A percentile compares a stretch with the other conserved stretches of the same genome.
Conservation (phyloP, 352 stramenopile genomes). For the Pythium phragmitis region DNA sequence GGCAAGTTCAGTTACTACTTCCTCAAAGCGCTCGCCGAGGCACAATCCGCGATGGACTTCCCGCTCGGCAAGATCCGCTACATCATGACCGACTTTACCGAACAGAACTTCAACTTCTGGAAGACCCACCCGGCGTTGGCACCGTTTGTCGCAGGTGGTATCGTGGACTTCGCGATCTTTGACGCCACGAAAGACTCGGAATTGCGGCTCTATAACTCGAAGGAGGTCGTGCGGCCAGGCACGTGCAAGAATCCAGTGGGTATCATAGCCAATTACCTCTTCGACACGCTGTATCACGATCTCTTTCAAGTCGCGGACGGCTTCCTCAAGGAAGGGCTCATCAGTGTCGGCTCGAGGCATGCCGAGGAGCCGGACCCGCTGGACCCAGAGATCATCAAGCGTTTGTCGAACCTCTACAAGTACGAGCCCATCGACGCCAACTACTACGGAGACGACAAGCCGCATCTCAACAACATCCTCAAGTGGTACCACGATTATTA, state of each 20-base stretch:
- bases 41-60: slow-evolving; percentile 69
- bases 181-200: slow-evolving; percentile 89
- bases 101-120: slow-evolving; percentile 94
- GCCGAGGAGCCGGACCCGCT: slow-evolving; percentile 76
- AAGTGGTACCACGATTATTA: slow-evolving; percentile 91
- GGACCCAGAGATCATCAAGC: slow-evolving; percentile 93
- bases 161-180: slow-evolving; percentile 94
- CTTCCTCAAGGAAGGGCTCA: slow-evolving; percentile 88
- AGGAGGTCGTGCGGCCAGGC: slow-evolving; percentile 45
- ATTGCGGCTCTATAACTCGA: slow-evolving; percentile 64
- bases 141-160: slow-evolving; percentile 81
- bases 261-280: slow-evolving; percentile 94
- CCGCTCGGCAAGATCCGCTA: slow-evolving; percentile 91
- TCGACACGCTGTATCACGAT: slow-evolving; percentile 93
- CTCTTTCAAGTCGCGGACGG: slow-evolving; percentile 88
- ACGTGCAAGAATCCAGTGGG: slow-evolving; percentile 86
- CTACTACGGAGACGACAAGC: slow-evolving; percentile 76
- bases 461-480: slow-evolving; percentile 89
- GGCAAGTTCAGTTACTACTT: slow-evolving; percentile 97
- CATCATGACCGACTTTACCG: slow-evolving; percentile 95
- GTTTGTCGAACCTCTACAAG: slow-evolving; percentile 87
- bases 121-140: slow-evolving; percentile 82
- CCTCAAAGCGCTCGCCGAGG: slow-evolving; percentile 80
- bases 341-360: slow-evolving; percentile 82
- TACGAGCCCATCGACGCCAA: slow-evolving; percentile 80